Conservation (phyloP, 495 filamentous ascomycete species). For the Cladorrhinum samala region DNA sequence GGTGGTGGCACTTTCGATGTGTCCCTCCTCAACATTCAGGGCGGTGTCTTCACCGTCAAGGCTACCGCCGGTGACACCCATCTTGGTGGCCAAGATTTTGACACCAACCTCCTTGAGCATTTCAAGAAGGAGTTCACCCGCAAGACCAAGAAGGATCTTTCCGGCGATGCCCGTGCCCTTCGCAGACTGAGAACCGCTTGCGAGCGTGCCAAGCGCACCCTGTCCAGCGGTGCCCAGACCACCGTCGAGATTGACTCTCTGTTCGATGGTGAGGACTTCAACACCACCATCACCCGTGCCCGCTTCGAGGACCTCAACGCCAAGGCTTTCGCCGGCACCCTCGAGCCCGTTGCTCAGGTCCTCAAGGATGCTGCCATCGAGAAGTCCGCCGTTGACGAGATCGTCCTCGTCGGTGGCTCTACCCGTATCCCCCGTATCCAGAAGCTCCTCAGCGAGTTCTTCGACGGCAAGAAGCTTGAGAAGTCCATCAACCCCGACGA, state of each 20-base stretch:
- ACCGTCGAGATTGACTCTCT: conserved; percentile 99
- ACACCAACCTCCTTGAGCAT: conserved; percentile 95
- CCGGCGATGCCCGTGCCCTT: conserved; percentile 89
- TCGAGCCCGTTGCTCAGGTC: conserved; percentile 97
- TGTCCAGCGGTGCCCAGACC: conserved; percentile 93
- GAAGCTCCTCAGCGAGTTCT: conserved; percentile 97
- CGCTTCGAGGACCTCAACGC: conserved; percentile 99
- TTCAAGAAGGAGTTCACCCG: conserved; percentile 91
- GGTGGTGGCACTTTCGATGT: conserved; percentile 99
- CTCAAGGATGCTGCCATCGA: conserved; percentile 93
- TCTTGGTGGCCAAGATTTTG: conserved; percentile 98
- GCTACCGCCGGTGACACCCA: conserved; percentile 98
- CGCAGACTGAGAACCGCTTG: conserved; percentile 96
- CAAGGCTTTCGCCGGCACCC: conserved; percentile 90
- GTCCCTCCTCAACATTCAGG: conserved; percentile 94
- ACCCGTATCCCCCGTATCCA: conserved; percentile 99
- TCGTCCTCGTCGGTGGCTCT: conserved; percentile 96
- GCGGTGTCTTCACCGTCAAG: conserved; percentile 99
- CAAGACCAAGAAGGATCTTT: conserved; percentile 81
- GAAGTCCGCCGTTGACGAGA: conserved; percentile 94
- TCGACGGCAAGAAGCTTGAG: conserved; percentile 99
- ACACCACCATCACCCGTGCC: conserved; percentile 97
- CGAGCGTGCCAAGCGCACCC: conserved; percentile 98
- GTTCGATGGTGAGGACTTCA: conserved; percentile 96
- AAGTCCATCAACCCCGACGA: conserved; percentile 99